Base-by-base conservation (phyloP, 139 green algal genomes). In the Yamagishiella unicocca region DNA sequence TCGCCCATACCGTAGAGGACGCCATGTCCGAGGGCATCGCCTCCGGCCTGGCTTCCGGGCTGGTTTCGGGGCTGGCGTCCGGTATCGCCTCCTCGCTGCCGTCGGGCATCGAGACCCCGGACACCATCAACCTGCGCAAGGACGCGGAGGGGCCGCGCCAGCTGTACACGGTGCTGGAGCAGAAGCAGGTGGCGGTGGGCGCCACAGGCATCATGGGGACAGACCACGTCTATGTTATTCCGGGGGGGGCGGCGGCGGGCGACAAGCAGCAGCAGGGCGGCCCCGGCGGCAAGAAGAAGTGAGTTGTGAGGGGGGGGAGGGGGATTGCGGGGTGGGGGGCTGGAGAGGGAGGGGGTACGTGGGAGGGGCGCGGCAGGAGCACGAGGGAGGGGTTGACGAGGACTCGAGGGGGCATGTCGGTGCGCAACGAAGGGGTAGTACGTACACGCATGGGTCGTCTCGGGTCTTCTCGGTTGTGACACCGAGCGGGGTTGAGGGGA, bases 201-300 rank as follows among this genome's bases (percentile, higher is more conserved):
- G n/a, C 55, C 5, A 88, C 88, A 29, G 89, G 82, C 27, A 90
- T 99, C 74, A 95, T 98, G 90, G 96, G 94, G 75, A 96, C 87
- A 29, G 95, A 98, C 68, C 97, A 99, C 89, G 95, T 96, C 50
- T 99, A 99, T 81, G 95, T 97, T 79, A 92, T 99, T 8, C 96
- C 97, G 6, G 88, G 90, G 6, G 83, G 64, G 21, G 87, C 21
- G 2, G 88, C 54, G 0, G 85, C 33, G 8, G 68, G 37, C 5
- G 87, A 87, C 68, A 31, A 67, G 31, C n/a, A 67, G 74, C 43
- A 62, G 72, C 43, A 25, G 43, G 76, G 43, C 54, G 72, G 82
- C 54, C 75, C 71, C 9, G 74, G 31, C 29, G 88, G 71, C 37
- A 90, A 93, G 62, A 94, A 91, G 77, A 70, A 92, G 89, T 82